These are phyloP conservation scores for Neophaeococcomyces mojaviensis DNA, from an alignment of 2,329 filamentous ascomycete genomes.

Conservation along the genomic window DNA sequence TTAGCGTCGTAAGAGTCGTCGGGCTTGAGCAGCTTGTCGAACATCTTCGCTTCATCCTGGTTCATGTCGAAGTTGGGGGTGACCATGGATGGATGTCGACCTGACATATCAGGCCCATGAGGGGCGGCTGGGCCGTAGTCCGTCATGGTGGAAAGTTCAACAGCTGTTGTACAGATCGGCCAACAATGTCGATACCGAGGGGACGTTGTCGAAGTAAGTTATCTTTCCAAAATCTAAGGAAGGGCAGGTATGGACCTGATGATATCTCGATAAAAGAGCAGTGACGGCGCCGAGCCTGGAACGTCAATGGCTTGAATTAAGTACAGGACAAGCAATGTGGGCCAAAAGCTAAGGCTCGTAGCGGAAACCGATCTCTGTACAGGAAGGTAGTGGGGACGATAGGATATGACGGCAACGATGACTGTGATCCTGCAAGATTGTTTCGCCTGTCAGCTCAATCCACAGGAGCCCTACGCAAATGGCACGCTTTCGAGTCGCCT, in stretches of 20 bases:
- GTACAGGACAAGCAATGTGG: conserved; percentile 4
- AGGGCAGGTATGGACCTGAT: too few species aligned
- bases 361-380: too few species aligned
- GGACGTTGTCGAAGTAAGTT: too few species aligned
- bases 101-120: conserved; percentile 42
- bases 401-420: too few species aligned
- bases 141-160: conserved; percentile 11
- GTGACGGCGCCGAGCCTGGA: background rate
- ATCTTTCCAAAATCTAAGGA: too few species aligned
- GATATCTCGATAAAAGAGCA: too few species aligned
- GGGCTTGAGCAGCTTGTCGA: conserved; percentile 73
- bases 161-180: background rate
- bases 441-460: background rate
- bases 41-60: conserved; percentile 53
- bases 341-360: background rate
- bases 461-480: background rate
- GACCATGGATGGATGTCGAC: conserved; percentile 36
- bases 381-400: too few species aligned
- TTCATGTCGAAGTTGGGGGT: conserved; percentile 43
- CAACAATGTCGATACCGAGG: too few species aligned
- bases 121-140: conserved; percentile 29
- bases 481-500: background rate
- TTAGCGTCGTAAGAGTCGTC: conserved; percentile 79
- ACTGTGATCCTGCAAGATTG: too few species aligned
- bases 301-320: background rate